phyloP scores from a whole-genome alignment of 768 basidiomycete species.

The Boletus rubescentipes region DNA sequence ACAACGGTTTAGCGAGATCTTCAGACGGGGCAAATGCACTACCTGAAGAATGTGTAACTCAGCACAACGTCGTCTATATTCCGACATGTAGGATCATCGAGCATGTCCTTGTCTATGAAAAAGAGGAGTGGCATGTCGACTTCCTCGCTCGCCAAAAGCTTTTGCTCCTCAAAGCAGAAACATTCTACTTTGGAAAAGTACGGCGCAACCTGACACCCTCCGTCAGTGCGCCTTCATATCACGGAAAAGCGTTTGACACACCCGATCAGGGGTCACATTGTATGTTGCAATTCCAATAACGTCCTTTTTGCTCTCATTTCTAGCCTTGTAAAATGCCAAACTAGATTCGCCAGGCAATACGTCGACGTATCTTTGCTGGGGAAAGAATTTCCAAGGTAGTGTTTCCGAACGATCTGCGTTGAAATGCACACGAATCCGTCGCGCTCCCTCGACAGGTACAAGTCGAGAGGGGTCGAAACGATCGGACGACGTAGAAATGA shows the following conservation, averaged over 20 bases:
- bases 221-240: background rate
- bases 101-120: slow-evolving; percentile 96
- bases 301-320: slow-evolving; percentile 79
- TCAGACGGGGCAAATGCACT: background rate
- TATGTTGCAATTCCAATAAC: slow-evolving; percentile 99
- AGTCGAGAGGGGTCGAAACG: slow-evolving; percentile 84
- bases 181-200: slow-evolving; percentile 99
- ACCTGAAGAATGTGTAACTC: slow-evolving; percentile 99
- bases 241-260: slow-evolving; percentile 37
- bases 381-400: slow-evolving; percentile 90
- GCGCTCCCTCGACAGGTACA: slow-evolving; percentile 64
- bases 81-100: slow-evolving; percentile 88
- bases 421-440: slow-evolving; percentile 91
- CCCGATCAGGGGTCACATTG: slow-evolving; percentile 97
- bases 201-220: slow-evolving; percentile 72
- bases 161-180: slow-evolving; percentile 99
- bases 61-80: slow-evolving; percentile 89
- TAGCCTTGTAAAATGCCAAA: slow-evolving; percentile 94
- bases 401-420: slow-evolving; percentile 89
- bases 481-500: slow-evolving; percentile 59
- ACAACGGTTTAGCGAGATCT: background rate
- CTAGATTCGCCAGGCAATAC: slow-evolving; percentile 96
- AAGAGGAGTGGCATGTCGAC: slow-evolving; percentile 98
- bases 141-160: slow-evolving; percentile 90
- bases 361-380: slow-evolving; percentile 85